Percentiles rank a stretch among this genome's conserved stretches.
These are phyloP conservation scores for Xylaria sp. DNA, from an alignment of 2,329 filamentous ascomycete species.

Conservation along the genomic window DNA sequence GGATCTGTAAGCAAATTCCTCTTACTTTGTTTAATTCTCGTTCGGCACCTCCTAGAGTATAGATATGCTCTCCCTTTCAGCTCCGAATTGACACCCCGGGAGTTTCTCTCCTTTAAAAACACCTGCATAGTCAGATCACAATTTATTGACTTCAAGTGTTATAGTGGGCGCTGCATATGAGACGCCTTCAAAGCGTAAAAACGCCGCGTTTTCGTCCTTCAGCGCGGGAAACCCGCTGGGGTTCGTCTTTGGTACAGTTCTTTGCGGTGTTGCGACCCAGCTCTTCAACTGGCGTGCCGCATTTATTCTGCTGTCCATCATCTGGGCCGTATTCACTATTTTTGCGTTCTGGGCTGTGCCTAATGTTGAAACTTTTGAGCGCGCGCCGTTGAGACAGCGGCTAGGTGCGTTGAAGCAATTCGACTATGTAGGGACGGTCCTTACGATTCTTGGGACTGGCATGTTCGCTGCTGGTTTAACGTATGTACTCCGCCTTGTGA, in stretches of 20 bases:
- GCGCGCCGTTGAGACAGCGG: constrained; percentile 53
- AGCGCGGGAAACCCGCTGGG: constrained; percentile 54
- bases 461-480: constrained; percentile 72
- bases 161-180: constrained; percentile 69
- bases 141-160: neutral
- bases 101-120: neutral
- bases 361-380: constrained; percentile 58
- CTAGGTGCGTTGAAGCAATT: constrained; percentile 62
- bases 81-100: too few species aligned
- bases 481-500: constrained; percentile 51
- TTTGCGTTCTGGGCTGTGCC: constrained; percentile 72
- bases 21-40: neutral
- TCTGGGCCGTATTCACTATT: constrained; percentile 69
- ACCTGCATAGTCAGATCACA: too few species aligned
- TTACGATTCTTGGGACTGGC: constrained; percentile 73
- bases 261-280: constrained; percentile 70
- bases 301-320: constrained; percentile 71
- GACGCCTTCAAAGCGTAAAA: constrained; percentile 58
- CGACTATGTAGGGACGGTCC: constrained; percentile 68
- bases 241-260: constrained; percentile 61
- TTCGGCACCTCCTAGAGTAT: neutral
- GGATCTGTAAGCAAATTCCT: constrained; percentile 54
- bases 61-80: neutral
- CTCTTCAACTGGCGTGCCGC: constrained; percentile 72
- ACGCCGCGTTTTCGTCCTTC: constrained; percentile 51